Percentiles rank a stretch among this genome's conserved stretches.
Evolutionary conservation across 2,329 filamentous ascomycete genomes (phyloP).

Genomic region (Colletotrichum sp.): DNA sequence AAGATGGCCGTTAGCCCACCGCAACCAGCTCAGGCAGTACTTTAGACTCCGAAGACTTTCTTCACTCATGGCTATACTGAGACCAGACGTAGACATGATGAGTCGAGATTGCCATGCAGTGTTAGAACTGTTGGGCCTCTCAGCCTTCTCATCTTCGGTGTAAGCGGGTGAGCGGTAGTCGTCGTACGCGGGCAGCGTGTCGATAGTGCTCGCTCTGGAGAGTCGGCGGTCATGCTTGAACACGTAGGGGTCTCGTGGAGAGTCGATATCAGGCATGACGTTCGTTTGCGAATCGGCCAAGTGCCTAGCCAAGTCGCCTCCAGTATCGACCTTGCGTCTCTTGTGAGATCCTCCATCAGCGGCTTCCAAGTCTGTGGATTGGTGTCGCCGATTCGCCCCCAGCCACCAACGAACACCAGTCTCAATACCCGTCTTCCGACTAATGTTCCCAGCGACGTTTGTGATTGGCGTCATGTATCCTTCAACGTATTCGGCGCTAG

Average conservation of each 20-base stretch:
- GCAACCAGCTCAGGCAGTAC: constrained; percentile 82
- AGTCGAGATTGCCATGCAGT: constrained; percentile 78
- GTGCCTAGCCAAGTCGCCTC: constrained; percentile 33
- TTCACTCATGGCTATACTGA: constrained; percentile 90
- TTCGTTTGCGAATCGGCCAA: constrained; percentile 19
- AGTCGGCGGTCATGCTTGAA: constrained; percentile 53
- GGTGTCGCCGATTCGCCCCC: constrained; percentile 60
- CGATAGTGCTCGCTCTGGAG: constrained; percentile 71
- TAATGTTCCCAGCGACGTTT: constrained; percentile 84
- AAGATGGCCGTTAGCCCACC: constrained; percentile 83
- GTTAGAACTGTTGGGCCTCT: constrained; percentile 28
- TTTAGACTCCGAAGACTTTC: constrained; percentile 84
- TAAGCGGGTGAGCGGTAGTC: constrained; percentile 78
- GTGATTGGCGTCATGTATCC: constrained; percentile 85
- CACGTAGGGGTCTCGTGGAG: constrained; percentile 25
- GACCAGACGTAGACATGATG: constrained; percentile 87
- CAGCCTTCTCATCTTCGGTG: constrained; percentile 58
- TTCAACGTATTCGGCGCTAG: constrained; percentile 90
- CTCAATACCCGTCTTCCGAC: constrained; percentile 86
- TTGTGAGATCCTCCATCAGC: constrained; percentile 57
- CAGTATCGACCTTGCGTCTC: constrained; percentile 59
- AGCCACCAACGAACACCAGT: constrained; percentile 86
- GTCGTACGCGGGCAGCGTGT: constrained; percentile 85
- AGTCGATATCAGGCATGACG: constrained; percentile 20
- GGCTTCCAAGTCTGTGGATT: constrained; percentile 52